Percentiles rank a stretch among this genome's conserved stretches.
Evolutionary conservation across 2,329 filamentous ascomycete species (phyloP).

Genomic region (Dactylellina cionopaga): DNA sequence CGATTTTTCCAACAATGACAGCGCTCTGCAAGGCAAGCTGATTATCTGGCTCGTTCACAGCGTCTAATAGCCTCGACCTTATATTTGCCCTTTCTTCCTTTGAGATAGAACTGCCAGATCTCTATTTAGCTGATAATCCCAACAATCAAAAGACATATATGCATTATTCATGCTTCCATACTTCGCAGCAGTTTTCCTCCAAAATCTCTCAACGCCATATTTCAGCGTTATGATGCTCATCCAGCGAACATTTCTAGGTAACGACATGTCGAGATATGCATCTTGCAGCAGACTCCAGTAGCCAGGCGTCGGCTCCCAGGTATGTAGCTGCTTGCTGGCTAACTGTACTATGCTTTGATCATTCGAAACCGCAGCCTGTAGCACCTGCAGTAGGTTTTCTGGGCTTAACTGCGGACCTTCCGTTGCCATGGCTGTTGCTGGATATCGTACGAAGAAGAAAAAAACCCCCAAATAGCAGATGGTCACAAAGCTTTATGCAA

Average conservation of each 20-base stretch:
- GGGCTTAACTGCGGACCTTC: constrained; percentile 59
- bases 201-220: constrained; percentile 94
- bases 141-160: not conserved
- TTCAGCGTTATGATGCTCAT: constrained; percentile 94
- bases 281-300: constrained; percentile 69
- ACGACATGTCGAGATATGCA: constrained; percentile 80
- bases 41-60: constrained; percentile 78
- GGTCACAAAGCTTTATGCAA: too few species aligned
- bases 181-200: constrained; percentile 81
- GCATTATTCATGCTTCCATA: constrained; percentile 54
- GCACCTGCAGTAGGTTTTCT: constrained; percentile 63
- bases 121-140: not conserved
- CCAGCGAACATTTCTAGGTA: constrained; percentile 82
- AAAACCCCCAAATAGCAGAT: too few species aligned
- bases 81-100: constrained; percentile 81
- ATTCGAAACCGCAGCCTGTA: constrained; percentile 64
- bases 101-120: constrained; percentile 65
- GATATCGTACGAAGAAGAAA: too few species aligned
- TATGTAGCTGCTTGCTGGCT: constrained; percentile 66
- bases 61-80: constrained; percentile 77
- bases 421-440: constrained; percentile 21
- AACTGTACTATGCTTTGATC: constrained; percentile 65
- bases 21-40: constrained; percentile 87
- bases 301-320: constrained; percentile 64
- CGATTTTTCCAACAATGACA: constrained; percentile 84